A percentile compares a stretch with the other conserved stretches of the same genome.
Evolutionary conservation across 2,329 filamentous ascomycete species (phyloP).

Genomic region (Hymenoscyphus linearis): DNA sequence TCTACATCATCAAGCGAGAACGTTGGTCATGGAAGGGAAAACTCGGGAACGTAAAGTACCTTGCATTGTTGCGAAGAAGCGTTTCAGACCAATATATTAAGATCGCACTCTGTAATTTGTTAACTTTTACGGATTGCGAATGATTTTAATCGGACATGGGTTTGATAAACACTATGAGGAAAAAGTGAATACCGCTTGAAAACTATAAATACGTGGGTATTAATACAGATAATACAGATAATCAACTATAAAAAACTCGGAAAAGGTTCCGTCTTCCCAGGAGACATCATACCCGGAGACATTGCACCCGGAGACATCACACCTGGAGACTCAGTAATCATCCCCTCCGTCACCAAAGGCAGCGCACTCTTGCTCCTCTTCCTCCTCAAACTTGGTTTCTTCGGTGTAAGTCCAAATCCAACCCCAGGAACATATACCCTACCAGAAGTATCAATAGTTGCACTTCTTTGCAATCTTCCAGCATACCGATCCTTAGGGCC

Average conservation of each 20-base stretch:
- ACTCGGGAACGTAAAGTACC: no score
- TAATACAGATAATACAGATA: no score
- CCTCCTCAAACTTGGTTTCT: constrained; percentile 7
- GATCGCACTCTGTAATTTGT: no score
- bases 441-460: constrained; percentile 9
- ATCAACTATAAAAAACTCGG: neutral
- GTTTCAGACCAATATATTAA: no score
- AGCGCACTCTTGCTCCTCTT: constrained; percentile 10
- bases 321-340: neutral
- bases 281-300: neutral
- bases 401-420: constrained; percentile 1
- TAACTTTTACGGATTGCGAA: no score
- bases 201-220: constrained; percentile 1
- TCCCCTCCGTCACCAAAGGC: neutral
- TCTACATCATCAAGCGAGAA: no score
- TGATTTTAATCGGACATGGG: no score
- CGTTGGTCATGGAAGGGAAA: no score
- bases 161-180: no score
- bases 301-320: neutral
- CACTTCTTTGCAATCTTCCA: constrained; percentile 1
- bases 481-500: neutral
- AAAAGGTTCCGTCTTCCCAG: constrained; percentile 6
- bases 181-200: no score
- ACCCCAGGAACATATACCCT: neutral
- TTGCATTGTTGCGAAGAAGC: no score